A percentile compares a stretch with the other conserved stretches of the same genome.
Evolutionary conservation across 2,329 filamentous ascomycete genomes (phyloP).

Genomic region (Bipolaris oryzae): DNA sequence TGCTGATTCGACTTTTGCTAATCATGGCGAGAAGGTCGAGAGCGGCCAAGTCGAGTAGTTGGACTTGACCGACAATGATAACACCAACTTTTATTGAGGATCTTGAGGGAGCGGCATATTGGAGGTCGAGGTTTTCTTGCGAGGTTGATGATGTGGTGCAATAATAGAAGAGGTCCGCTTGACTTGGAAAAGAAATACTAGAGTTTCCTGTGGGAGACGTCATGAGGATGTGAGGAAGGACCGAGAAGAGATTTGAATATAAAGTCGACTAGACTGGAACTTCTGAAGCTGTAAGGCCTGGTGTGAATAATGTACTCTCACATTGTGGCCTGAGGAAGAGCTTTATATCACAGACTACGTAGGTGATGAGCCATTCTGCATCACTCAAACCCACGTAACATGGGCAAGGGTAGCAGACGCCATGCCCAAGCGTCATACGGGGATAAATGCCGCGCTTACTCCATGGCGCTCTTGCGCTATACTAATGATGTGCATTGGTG

Average conservation of each 20-base stretch:
- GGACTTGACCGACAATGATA: constrained; percentile 36
- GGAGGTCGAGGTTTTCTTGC: constrained; percentile 41
- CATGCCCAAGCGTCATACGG: constrained; percentile 32
- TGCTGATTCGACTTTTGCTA: constrained; percentile 35
- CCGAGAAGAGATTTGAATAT: neutral
- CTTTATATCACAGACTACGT: constrained; percentile 30
- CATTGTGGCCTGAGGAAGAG: constrained; percentile 25
- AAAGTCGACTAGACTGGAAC: neutral
- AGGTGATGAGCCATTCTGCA: constrained; percentile 14
- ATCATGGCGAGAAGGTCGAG: constrained; percentile 44
- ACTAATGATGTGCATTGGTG: constrained; percentile 28
- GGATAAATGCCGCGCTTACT: constrained; percentile 34
- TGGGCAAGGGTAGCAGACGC: constrained; percentile 17
- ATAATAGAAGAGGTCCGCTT: constrained; percentile 46
- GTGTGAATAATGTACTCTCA: constrained; percentile 12
- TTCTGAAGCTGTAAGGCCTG: neutral
- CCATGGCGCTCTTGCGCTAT: constrained; percentile 26
- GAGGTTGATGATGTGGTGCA: constrained; percentile 45
- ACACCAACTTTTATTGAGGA: constrained; percentile 44
- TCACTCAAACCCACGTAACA: constrained; percentile 13
- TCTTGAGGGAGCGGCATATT: constrained; percentile 43
- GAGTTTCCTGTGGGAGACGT: constrained; percentile 43
- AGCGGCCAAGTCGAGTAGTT: constrained; percentile 42
- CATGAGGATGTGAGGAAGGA: constrained; percentile 27
- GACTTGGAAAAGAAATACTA: constrained; percentile 39